Percentiles rank a stretch among this genome's conserved stretches.
phyloP scores from a whole-genome alignment of 345 rosid species.

The Eucalyptus erythrocorys region DNA sequence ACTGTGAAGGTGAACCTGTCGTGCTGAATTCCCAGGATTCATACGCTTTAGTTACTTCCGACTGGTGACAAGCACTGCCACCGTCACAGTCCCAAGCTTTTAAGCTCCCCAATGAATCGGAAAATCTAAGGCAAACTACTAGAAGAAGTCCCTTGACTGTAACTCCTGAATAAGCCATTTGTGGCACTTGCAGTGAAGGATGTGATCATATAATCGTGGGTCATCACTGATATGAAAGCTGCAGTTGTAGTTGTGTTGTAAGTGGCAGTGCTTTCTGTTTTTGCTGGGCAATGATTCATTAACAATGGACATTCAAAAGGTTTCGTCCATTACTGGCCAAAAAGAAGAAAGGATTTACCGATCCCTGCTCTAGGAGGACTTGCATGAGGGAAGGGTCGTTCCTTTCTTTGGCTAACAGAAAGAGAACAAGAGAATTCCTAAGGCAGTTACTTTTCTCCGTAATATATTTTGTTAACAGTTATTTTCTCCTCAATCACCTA shows the following conservation, averaged over 20 bases:
- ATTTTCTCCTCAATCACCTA: background rate
- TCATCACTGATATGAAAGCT: background rate
- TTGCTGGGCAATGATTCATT: background rate
- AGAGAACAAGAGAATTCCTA: background rate
- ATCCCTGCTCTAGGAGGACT: background rate
- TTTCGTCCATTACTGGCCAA: background rate
- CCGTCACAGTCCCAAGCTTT: background rate
- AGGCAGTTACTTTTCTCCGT: background rate
- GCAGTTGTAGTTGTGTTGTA: background rate
- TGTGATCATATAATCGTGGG: background rate
- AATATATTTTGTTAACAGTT: background rate
- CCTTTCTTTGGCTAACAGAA: background rate
- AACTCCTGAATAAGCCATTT: background rate
- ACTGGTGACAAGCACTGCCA: background rate
- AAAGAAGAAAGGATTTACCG: background rate
- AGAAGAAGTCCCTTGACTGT: background rate
- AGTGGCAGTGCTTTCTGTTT: background rate
- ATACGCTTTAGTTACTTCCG: background rate
- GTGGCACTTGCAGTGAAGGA: background rate
- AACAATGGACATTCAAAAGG: background rate
- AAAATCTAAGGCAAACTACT: background rate
- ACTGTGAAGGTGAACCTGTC: background rate
- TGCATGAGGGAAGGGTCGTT: background rate
- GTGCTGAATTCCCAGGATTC: background rate
- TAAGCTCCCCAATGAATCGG: background rate